Base-by-base conservation (phyloP, 768 basidiomycete genomes). In the Suillus luteus region DNA sequence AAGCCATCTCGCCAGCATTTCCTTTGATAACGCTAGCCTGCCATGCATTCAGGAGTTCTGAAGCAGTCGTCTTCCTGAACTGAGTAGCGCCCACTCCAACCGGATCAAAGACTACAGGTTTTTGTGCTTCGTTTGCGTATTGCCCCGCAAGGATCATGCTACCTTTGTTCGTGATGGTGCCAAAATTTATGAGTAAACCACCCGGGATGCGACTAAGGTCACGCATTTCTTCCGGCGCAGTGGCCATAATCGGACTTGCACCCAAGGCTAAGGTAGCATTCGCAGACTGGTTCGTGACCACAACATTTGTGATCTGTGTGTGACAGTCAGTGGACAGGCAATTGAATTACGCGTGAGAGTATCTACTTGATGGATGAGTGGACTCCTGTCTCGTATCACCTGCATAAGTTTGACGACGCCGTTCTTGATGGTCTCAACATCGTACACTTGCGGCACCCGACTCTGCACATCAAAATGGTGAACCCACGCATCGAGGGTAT, bases 181-280 rank as follows among this genome's bases (percentile, higher is more conserved):
- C 96, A 64, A 96, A 91, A 74, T 98, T 97, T 64, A 97, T 80
- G 5, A 98, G 81, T 19, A 96, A 79, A 1, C 87, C 87, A 17
- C 86, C 86, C 52, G 84, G 83, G 55, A 88, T 82, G 40, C 79
- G 78, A 61, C 86, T 80, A 22, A 98, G 81, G 65, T 96, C 92
- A 33, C 85, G 82, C 83, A 95, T 94, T 72, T 98, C 96, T 63
- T 83, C 80, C 0, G 89, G 83, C 27, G 89, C 86, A 22, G 91
- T 89, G 3, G 95, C 92, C 96, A 98, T 98, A 72, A 98, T 95
- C 0, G 96, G 96, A 64, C 92, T 95, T 15, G 88, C 94, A 19
- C 92, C 91, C 5, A 97, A 70, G 0, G 94, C 93, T 7, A 98
- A 82, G 2, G 95, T 96, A 1, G 91, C 84, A 71, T 96, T 97